phyloP scores from a whole-genome alignment of 352 stramenopile species.

The Globisporangium heterothallicum region DNA sequence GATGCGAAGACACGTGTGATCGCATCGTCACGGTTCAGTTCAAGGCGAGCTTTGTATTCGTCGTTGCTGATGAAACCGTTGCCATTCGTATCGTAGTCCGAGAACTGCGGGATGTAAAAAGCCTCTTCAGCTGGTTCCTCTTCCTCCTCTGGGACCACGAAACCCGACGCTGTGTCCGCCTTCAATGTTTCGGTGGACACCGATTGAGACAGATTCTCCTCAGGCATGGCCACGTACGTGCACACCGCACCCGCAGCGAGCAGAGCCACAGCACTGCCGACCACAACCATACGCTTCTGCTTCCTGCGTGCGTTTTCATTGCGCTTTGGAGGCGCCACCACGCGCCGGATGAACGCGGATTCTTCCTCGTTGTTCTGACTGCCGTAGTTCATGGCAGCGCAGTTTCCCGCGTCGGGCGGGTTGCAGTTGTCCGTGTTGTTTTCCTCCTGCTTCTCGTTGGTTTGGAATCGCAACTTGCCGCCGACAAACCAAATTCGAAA shows the following conservation, averaged over 20 bases:
- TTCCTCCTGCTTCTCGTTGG: background rate
- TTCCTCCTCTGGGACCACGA: constrained; percentile 9
- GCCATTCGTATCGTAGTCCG: constrained; percentile 2
- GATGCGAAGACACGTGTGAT: background rate
- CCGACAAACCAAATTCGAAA: background rate
- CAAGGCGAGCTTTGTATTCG: background rate
- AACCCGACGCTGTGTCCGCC: background rate
- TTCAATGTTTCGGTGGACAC: constrained; percentile 2
- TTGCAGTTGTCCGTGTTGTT: too few species aligned
- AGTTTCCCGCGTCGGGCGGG: background rate
- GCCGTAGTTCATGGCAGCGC: constrained; percentile 6
- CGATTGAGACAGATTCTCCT: background rate
- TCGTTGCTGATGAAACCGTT: constrained; percentile 1
- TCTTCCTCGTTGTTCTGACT: constrained; percentile 15
- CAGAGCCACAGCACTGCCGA: constrained; percentile 7
- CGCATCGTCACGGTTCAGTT: background rate
- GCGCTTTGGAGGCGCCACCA: constrained; percentile 13
- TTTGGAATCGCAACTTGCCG: background rate
- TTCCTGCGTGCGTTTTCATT: constrained; percentile 1
- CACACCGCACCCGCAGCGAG: constrained; percentile 10
- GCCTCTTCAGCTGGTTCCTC: background rate
- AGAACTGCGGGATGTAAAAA: background rate
- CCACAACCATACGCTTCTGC: constrained; percentile 10
- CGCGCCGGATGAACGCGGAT: constrained; percentile 12
- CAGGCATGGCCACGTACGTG: constrained; percentile 11